Evolutionary conservation across 768 basidiomycete genomes (phyloP), one percentile per base, ranked within the genome.

Genomic region (Paxillus rubicundulus): DNA sequence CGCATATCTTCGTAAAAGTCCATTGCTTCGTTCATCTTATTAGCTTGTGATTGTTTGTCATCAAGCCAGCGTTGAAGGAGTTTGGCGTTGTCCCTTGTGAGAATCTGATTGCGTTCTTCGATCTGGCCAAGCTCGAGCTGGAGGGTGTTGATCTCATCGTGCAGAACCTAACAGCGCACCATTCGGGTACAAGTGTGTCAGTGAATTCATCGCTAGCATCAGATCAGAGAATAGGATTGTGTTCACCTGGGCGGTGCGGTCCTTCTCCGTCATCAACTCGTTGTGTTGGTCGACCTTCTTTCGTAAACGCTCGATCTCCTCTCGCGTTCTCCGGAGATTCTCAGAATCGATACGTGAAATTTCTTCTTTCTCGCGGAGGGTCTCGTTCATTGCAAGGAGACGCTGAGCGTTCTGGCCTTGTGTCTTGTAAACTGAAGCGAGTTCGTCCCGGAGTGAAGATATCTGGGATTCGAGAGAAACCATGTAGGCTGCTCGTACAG

Each of bases 11-110:
- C 90, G 62, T 93, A 93, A 68, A 91, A 90, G 51, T 88, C 79
- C 66, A 92, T 92, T 13, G 88, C 92, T 61, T 90, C 89, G 71
- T 98, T 98, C 89, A 99, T 90, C 72, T 85, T 86, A 70, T 94
- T 92, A 9, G 89, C 96, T 63, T 95, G 94, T 12, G 78, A 74
- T 66, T 97, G 92, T 72, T 97, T 97, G 58, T 88, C 86, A 62
- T 98, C 97, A 9, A 98, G 78, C 96, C 97, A 99, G 16, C 96
- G 87, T 67, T 97, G 93, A 1, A 98, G 78, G 24, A 99, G 82
- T 62, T 92, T 88, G 21, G 94, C 94, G 61, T 99, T 99, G 69
- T 99, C 96, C 61, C 87, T 88, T 45, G 84, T 83, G 32, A 99
- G 80, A n/a, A 77, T 86, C 62, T 84, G 78, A 66, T 96, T 97